Evolutionary conservation across 2,329 filamentous ascomycete genomes (phyloP), one percentile per base, ranked within the genome.

Genomic region (Beauveria caledonica): DNA sequence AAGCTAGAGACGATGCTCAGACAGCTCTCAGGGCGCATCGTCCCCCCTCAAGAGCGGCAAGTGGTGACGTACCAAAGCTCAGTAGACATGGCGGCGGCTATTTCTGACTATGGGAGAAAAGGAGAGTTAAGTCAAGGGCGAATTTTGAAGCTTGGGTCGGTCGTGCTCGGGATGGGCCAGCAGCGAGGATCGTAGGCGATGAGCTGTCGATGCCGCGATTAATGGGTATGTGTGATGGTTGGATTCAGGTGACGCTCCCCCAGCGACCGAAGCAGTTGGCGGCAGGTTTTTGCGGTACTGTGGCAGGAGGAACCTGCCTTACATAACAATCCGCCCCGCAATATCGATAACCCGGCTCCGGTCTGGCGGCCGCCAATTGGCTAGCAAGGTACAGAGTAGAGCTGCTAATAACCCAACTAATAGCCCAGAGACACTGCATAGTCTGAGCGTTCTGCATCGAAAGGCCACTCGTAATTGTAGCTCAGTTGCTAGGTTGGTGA

Each of bases 61-160:
- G 67, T 65, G 68, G 63, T 67, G 70, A 85, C 88, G 79, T 83
- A 94, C 90, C 90, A 94, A 75, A 88, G 83, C 81, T 92, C 89
- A 71, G 87, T 80, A 75, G 86, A 77, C 89, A 94, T 93, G 72
- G 78, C 87, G 80, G 64, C 71, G 72, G 72, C 72, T 65, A 67
- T 72, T 72, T 63, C 58, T 67, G 63, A 64, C 67, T 61, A 64
- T 42, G 55, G 60, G 62, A 58, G 42, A 61, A 63, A 63, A 53
- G 59, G 63, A 62, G 57, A 62, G 57, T 62, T 58, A 54, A 64
- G 61, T 45, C 19, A 9, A 45, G 2, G 46, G 7, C 51, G 60
- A 60, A 59, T 60, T 36, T 59, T 50, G 60, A 39, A 25, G 48
- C 46, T 58, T 57, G 45, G 39, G n/a, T 57, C 60, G 60, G 46